Conservation (phyloP, 108 stramenopile species). For the Skeletonema menzelii region DNA sequence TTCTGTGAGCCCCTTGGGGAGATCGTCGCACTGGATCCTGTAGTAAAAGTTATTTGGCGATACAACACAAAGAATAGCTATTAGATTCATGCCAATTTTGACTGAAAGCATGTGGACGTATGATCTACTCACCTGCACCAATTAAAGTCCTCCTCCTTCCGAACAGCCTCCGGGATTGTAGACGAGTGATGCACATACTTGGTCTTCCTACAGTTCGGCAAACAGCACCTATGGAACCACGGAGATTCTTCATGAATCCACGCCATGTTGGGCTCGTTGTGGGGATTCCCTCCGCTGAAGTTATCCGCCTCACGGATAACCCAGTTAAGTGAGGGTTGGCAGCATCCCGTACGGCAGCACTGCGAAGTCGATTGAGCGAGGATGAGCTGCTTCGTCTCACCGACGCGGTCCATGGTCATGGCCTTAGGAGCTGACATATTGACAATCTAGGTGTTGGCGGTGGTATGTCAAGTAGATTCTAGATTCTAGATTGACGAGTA, state of each 20-base stretch:
- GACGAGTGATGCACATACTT: constrained; percentile 28
- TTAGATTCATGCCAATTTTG: background rate
- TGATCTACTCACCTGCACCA: background rate
- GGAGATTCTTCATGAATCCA: constrained; percentile 35
- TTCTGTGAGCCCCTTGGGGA: constrained; percentile 3
- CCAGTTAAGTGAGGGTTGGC: constrained; percentile 39
- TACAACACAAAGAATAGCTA: background rate
- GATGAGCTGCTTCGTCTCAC: constrained; percentile 17
- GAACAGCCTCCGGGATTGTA: constrained; percentile 1
- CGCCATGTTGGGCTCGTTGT: background rate
- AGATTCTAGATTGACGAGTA: too few species aligned
- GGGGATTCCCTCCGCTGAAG: constrained; percentile 21
- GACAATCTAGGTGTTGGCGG: too few species aligned
- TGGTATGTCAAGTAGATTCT: too few species aligned
- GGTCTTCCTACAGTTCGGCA: constrained; percentile 2
- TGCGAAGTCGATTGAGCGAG: constrained; percentile 39
- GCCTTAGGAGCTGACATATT: constrained; percentile 13
- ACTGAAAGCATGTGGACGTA: background rate
- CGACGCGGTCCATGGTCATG: constrained; percentile 42
- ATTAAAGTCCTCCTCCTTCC: constrained; percentile 13
- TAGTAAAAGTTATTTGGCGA: background rate
- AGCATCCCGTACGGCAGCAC: constrained; percentile 20
- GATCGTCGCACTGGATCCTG: constrained; percentile 4
- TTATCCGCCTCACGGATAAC: constrained; percentile 23
- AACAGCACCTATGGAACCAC: background rate